A percentile compares a stretch with the other conserved stretches of the same genome.
phyloP scores from a whole-genome alignment of 495 filamentous ascomycete genomes.

The Daldinia decipiens region DNA sequence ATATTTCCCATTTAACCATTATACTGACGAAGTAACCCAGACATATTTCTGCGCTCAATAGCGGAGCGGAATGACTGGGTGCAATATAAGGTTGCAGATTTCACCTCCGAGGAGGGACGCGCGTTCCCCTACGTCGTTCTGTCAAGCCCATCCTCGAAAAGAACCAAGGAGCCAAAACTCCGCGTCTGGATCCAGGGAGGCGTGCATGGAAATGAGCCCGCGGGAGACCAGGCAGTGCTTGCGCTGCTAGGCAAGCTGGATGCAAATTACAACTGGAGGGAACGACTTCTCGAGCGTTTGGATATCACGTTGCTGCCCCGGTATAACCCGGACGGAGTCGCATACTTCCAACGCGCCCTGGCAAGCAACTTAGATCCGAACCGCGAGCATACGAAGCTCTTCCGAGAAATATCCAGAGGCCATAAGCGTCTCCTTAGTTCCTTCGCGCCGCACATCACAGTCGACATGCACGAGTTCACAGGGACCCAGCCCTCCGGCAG shows the following conservation, averaged over 20 bases:
- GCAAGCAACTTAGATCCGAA: constrained; percentile 52
- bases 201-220: constrained; percentile 48
- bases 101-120: constrained; percentile 46
- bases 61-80: constrained; percentile 39
- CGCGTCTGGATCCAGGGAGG: constrained; percentile 48
- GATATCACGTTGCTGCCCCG: constrained; percentile 45
- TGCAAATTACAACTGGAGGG: constrained; percentile 31
- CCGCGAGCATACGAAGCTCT: constrained; percentile 49
- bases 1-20: neutral
- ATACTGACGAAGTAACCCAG: constrained; percentile 17
- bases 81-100: constrained; percentile 37
- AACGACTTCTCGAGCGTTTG: constrained; percentile 31
- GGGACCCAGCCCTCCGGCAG: constrained; percentile 27
- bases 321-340: constrained; percentile 47
- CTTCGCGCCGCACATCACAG: constrained; percentile 47
- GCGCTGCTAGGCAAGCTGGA: constrained; percentile 47
- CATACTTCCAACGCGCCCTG: constrained; percentile 49
- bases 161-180: constrained; percentile 25
- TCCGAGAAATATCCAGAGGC: constrained; percentile 45
- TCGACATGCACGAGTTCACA: constrained; percentile 52
- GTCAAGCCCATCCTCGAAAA: constrained; percentile 17
- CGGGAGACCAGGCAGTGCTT: constrained; percentile 43
- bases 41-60: constrained; percentile 38
- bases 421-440: constrained; percentile 47
- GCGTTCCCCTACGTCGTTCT: constrained; percentile 43